Evolutionary conservation across 2,329 filamentous ascomycete genomes (phyloP).

Genomic region (Diaporthe batatas): DNA sequence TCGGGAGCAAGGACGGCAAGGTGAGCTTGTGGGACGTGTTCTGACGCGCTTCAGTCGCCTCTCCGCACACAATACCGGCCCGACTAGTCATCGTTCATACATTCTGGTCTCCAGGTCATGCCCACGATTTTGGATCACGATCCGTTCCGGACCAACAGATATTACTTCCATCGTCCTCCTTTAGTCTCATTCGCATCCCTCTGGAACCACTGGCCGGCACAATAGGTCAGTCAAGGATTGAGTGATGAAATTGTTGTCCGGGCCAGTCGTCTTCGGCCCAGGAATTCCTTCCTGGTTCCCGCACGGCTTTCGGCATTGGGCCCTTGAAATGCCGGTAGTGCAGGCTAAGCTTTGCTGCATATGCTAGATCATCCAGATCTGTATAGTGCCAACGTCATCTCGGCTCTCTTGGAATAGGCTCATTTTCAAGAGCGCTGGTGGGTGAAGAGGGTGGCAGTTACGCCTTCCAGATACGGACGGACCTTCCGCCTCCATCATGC

Average conservation of each 20-base stretch:
- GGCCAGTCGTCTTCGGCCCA: background rate
- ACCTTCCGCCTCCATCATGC: slow-evolving; percentile 18
- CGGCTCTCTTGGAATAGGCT: background rate
- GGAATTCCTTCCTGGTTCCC: background rate
- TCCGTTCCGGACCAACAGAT: background rate
- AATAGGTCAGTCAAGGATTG: background rate
- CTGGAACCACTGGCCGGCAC: background rate
- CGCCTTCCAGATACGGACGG: slow-evolving; percentile 19
- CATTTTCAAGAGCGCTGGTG: background rate
- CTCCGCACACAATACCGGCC: background rate
- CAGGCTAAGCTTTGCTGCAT: slow-evolving; percentile 26
- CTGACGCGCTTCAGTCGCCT: slow-evolving; percentile 53
- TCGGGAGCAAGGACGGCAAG: slow-evolving; percentile 94
- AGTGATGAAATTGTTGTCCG: background rate
- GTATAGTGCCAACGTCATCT: slow-evolving; percentile 26
- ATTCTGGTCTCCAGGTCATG: background rate
- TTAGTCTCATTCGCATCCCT: background rate
- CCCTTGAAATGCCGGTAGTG: background rate
- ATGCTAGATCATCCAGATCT: slow-evolving; percentile 28
- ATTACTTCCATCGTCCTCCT: background rate
- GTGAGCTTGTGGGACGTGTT: slow-evolving; percentile 97
- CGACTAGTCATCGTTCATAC: background rate
- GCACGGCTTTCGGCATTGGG: slow-evolving; percentile 14
- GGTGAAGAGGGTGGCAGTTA: background rate
- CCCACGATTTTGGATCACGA: background rate